These are phyloP conservation scores for Coemansia sp. DNA, from an alignment of 371 early-diverging fungal species.

Conservation along the genomic window DNA sequence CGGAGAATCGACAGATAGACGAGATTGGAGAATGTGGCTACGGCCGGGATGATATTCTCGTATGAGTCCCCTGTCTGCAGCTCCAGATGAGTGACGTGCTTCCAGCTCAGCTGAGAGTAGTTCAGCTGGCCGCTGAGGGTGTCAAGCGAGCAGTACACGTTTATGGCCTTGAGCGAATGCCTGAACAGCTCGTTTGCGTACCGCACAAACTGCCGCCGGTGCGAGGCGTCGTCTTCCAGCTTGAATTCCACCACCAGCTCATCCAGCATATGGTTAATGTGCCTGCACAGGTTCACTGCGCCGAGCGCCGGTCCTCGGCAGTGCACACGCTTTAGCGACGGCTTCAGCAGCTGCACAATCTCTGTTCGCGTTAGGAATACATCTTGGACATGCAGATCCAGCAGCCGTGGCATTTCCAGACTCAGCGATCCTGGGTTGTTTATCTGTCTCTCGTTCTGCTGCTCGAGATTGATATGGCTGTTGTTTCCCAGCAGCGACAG, in stretches of 20 bases:
- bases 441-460: neutral
- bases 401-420: neutral
- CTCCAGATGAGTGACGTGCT: slow-evolving; percentile 1
- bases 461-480: neutral
- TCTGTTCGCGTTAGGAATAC: neutral
- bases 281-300: neutral
- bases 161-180: neutral
- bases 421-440: neutral
- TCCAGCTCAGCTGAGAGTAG: neutral
- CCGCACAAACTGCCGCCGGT: neutral
- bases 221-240: neutral
- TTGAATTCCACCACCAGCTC: slow-evolving; percentile 4
- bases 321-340: neutral
- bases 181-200: slow-evolving; percentile 3
- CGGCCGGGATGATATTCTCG: neutral
- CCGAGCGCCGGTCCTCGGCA: neutral
- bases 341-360: neutral
- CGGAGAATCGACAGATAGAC: slow-evolving; percentile 1
- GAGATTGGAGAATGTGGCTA: neutral
- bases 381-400: neutral
- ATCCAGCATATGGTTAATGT: no score
- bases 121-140: neutral
- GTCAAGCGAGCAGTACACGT: slow-evolving; percentile 5
- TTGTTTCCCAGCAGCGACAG: neutral
- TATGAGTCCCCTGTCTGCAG: neutral